phyloP scores from a whole-genome alignment of 1,139 yeast species.

The Lodderomyces elongisporus region DNA sequence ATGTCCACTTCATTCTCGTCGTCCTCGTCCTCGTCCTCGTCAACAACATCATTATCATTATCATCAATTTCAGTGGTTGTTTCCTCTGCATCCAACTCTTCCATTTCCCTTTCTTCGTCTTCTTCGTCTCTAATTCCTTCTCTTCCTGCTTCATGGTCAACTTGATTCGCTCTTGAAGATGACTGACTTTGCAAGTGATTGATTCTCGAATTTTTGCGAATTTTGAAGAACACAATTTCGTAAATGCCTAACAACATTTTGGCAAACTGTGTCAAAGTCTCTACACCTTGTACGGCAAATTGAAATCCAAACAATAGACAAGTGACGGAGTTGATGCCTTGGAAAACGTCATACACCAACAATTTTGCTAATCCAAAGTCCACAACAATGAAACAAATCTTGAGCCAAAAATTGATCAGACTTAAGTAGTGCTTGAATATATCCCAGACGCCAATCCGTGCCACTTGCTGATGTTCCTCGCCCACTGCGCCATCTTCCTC shows the following conservation, averaged over 20 bases:
- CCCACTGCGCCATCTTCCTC: too few relatives aligned
- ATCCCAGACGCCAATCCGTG: constrained; percentile 3
- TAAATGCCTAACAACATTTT: constrained; percentile 51
- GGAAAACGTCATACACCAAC: constrained; percentile 57
- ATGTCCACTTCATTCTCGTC: constrained; percentile 52
- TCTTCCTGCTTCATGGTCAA: constrained; percentile 15
- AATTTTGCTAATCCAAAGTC: constrained; percentile 53
- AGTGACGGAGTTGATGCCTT: constrained; percentile 45
- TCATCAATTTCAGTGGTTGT: constrained; percentile 24
- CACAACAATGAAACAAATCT: constrained; percentile 37
- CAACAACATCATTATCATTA: constrained; percentile 14
- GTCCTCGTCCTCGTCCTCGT: constrained; percentile 17
- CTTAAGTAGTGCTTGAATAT: constrained; percentile 8
- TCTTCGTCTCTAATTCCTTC: constrained; percentile 31
- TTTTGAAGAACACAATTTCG: constrained; percentile 43
- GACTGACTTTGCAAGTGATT: constrained; percentile 6
- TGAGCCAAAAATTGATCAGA: constrained; percentile 21
- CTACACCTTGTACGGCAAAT: constrained; percentile 61
- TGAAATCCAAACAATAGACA: constrained; percentile 70
- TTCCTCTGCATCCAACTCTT: constrained; percentile 53
- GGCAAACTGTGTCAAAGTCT: constrained; percentile 43
- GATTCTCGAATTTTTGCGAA: constrained; percentile 9
- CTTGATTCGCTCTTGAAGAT: constrained; percentile 8
- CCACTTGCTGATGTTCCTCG: too few relatives aligned
- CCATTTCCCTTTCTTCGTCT: constrained; percentile 37